Conservation (phyloP, 2,329 filamentous ascomycete species). For the Myotisia sp. region DNA sequence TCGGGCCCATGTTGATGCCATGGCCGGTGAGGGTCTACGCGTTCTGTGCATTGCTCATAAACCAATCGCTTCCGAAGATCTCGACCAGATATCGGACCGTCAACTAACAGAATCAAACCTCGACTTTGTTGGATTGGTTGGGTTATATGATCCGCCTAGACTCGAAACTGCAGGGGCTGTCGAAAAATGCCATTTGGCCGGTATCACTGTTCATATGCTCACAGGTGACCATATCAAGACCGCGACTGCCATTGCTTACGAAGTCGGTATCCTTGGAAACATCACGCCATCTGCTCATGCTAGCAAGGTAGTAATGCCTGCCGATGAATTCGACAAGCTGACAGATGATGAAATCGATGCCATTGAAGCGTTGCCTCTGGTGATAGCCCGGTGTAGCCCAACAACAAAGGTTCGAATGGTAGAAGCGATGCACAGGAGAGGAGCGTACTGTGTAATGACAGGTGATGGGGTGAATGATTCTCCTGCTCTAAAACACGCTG, state of each 20-base stretch:
- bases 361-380: constrained; percentile 36
- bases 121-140: constrained; percentile 58
- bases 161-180: constrained; percentile 58
- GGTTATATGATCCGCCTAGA: constrained; percentile 69
- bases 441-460: constrained; percentile 62
- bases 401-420: constrained; percentile 67
- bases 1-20: constrained; percentile 46
- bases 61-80: constrained; percentile 22
- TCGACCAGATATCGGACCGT: constrained; percentile 39
- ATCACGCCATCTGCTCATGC: constrained; percentile 40
- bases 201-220: constrained; percentile 63
- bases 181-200: constrained; percentile 50
- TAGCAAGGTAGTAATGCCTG: constrained; percentile 51
- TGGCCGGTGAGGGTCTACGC: constrained; percentile 48
- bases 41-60: constrained; percentile 34
- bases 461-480: constrained; percentile 70
- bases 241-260: constrained; percentile 57
- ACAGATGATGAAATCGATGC: constrained; percentile 53
- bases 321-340: constrained; percentile 59
- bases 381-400: constrained; percentile 38
- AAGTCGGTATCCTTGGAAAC: constrained; percentile 53
- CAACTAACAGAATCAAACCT: constrained; percentile 47
- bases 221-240: constrained; percentile 65
- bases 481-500: constrained; percentile 56
- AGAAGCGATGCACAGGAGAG: constrained; percentile 37